A percentile compares a stretch with the other conserved stretches of the same genome.
These are phyloP conservation scores for Aspergillus homomorphus DNA, from an alignment of 495 filamentous ascomycete species.

Conservation along the genomic window DNA sequence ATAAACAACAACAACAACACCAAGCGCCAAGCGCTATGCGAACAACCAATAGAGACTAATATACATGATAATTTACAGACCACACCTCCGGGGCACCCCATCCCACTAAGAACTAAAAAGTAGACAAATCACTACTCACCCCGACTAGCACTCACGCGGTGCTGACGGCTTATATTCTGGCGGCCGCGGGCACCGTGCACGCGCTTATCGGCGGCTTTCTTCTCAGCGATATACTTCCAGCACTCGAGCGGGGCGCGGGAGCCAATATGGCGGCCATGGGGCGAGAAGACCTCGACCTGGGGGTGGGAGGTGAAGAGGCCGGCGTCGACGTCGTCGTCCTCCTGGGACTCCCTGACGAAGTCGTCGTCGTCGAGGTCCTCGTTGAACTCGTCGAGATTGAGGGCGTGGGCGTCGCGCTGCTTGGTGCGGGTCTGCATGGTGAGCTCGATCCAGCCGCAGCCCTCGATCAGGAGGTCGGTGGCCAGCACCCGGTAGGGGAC, in stretches of 20 bases:
- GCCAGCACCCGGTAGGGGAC: constrained; percentile 78
- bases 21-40: neutral
- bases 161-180: constrained; percentile 26
- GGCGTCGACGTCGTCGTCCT: constrained; percentile 20
- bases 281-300: constrained; percentile 78
- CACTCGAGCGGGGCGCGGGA: constrained; percentile 69
- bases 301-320: constrained; percentile 43
- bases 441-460: constrained; percentile 90
- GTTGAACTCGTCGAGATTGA: neutral
- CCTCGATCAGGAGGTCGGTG: constrained; percentile 84
- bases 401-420: constrained; percentile 14
- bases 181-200: constrained; percentile 23
- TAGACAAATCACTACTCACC: no score
- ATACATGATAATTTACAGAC: neutral
- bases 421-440: constrained; percentile 71
- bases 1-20: neutral
- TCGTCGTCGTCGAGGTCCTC: neutral
- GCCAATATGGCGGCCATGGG: constrained; percentile 74
- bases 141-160: constrained; percentile 9
- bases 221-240: constrained; percentile 49
- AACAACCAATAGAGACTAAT: no score
- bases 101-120: no score
- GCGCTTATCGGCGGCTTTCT: constrained; percentile 33
- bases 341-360: neutral
- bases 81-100: no score